Evolutionary conservation across 768 basidiomycete species (phyloP).

Genomic region (Boletellus ananas): DNA sequence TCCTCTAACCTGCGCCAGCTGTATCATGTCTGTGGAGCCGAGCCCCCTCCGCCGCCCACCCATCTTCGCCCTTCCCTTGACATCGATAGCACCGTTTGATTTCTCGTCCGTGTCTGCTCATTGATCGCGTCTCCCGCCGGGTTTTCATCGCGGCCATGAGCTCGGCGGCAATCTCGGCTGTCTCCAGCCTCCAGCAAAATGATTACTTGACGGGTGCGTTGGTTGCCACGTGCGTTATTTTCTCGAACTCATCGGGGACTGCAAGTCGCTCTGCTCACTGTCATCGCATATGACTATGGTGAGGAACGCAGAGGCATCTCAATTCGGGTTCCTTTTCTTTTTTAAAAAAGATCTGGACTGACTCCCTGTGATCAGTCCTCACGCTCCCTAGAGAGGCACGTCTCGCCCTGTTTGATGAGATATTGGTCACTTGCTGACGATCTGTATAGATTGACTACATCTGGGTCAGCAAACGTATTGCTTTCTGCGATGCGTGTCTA

Average conservation of each 20-base stretch:
- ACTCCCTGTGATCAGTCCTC: constrained; percentile 1
- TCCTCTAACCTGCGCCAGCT: no score
- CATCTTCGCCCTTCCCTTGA: no score
- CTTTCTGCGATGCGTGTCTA: neutral
- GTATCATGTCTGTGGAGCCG: no score
- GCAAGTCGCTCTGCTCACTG: constrained; percentile 6
- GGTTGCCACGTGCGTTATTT: neutral
- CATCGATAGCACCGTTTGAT: no score
- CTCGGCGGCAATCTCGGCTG: neutral
- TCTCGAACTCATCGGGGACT: neutral
- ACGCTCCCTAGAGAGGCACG: constrained; percentile 8
- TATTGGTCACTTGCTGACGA: neutral
- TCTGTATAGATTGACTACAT: constrained; percentile 2
- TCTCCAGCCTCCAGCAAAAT: neutral
- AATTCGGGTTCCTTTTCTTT: neutral
- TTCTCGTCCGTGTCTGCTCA: neutral
- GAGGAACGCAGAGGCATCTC: neutral
- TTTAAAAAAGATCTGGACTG: neutral
- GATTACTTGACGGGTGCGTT: constrained; percentile 2
- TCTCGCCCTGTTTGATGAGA: neutral
- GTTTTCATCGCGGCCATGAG: neutral
- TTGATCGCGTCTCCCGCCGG: neutral
- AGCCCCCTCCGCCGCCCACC: no score
- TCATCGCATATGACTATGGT: constrained; percentile 11
- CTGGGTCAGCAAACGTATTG: neutral